Evolutionary conservation across 176 grass and related monocot genomes (phyloP), one percentile per base, ranked within the genome.

Genomic region (Phoenix roebelenii): DNA sequence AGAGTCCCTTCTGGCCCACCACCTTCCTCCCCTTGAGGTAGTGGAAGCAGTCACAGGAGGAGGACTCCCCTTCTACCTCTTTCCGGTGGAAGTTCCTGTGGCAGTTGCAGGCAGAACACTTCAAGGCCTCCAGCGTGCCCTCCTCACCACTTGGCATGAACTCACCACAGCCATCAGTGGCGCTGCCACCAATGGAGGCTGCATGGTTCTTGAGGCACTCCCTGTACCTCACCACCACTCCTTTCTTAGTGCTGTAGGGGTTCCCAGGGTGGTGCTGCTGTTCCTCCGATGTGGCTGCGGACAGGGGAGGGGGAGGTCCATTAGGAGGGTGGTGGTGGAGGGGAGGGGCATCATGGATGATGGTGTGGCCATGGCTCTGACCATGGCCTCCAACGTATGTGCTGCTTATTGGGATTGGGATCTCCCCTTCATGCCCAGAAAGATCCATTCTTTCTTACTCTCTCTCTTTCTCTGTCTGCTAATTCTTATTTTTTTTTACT

Each of bases 181-280:
- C 90, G 51, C 70, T 89, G 48, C 90, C 90, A 48, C 85, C 90
- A n/a, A 95, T 95, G 52, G 82, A 62, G 5, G 85, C 85, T 66
- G 90, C 90, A 73, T 95, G 90, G 82, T 95, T 95, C 79, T 89
- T 95, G n/a, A 89, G 79, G 82, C 89, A 95, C 71, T 95, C 89
- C 25, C 79, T 72, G 85, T 95, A 95, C 73, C 72, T 86, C 29
- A 87, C 69, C 54, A 3, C 60, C 66, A 39, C 35, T 61, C 0
- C 67, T 72, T 54, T 58, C 51, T 60, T 28, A 25, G 32, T 58
- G 24, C 65, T 70, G 55, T 70, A 81, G 17, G 23, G 25, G 67
- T 24, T 75, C 3, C 49, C 24, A 63, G 16, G 59, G 70, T 32
- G 57, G 49, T 53, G 57, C 25, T 63, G 70, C 15, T 49, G 70